Evolutionary conservation across 208 protist species (phyloP).

Genomic region (Acanthamoeba culbertsoni): DNA sequence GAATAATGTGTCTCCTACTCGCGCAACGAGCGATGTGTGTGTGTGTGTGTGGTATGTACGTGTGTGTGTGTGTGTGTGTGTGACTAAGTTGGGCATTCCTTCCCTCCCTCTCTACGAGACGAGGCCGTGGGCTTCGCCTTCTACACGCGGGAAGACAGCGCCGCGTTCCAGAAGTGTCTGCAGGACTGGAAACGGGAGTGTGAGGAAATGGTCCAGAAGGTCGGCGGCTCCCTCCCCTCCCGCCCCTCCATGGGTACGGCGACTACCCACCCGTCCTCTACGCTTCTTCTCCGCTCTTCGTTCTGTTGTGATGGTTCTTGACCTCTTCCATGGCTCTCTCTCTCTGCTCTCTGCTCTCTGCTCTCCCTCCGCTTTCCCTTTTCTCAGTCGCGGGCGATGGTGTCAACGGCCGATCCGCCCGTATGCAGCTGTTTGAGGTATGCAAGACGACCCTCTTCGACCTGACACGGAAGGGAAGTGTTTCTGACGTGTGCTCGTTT

Average conservation of each 20-base stretch:
- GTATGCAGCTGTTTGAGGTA: conserved; percentile 10
- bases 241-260: background rate
- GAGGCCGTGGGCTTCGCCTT: background rate
- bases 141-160: conserved; percentile 37
- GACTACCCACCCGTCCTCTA: background rate
- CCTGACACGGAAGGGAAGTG: background rate
- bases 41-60: background rate
- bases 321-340: too few species aligned
- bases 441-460: background rate
- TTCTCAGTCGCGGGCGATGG: background rate
- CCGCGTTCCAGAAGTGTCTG: conserved; percentile 6
- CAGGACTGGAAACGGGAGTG: background rate
- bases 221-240: background rate
- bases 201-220: conserved; percentile 29
- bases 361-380: background rate
- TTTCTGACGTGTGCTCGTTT: background rate
- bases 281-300: too few species aligned
- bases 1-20: background rate
- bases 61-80: background rate
- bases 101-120: too few species aligned
- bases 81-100: too few species aligned
- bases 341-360: background rate
- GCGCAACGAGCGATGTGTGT: background rate
- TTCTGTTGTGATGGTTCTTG: too few species aligned
- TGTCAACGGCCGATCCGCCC: background rate